Evolutionary conservation across 2,329 filamentous ascomycete species (phyloP), one percentile per base, ranked within the genome.

Genomic region (Alternaria gaisen): DNA sequence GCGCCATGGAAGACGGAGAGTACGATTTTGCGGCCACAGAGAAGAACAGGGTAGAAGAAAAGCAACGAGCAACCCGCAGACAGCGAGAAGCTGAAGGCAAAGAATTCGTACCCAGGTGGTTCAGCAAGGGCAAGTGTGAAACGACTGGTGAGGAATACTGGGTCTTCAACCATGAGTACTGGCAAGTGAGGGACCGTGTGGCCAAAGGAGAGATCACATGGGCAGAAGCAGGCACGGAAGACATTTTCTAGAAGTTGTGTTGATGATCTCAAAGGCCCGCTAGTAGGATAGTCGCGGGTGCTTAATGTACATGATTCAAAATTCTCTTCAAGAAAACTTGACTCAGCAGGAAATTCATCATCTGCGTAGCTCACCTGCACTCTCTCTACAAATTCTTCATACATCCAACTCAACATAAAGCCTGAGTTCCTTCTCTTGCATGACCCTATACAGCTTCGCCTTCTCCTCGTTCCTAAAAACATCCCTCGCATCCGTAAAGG

Each of bases 1-100:
- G 95, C 11, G 95, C 95, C 2, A 99, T 99, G 95, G 95, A 99
- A 78, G 94, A 98, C 63, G 95, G 94, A n/a, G 88, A 94, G 79
- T 99, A 99, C 75, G 94, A 98, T 73, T 85, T 95, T 61, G 95
- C 95, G 1, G 95, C 94, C 0, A 87, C 87, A 5, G 95, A 99
- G 83, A 99, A 99, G 87, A 95, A 94, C 73, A 86, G 95, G 1
- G 87, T 99, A 0, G 95, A 99, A 79, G 91, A 97, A 82, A 93
- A 90, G 66, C 95, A 99, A 83, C 86, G 95, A 61, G 88, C 90
- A 10, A 89, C 90, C 60, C 83, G 95, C 63, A 83, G 91, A 56
- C 82, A 85, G 60, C 85, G 94, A 24, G 94, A 99, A 80, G 85
- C 86, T 30, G 86, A 81, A 3, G 95, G 95, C 4, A 91, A 96